Evolutionary conservation across 257 asterid genomes (phyloP).

Genomic region (Nicotiana attenuata): DNA sequence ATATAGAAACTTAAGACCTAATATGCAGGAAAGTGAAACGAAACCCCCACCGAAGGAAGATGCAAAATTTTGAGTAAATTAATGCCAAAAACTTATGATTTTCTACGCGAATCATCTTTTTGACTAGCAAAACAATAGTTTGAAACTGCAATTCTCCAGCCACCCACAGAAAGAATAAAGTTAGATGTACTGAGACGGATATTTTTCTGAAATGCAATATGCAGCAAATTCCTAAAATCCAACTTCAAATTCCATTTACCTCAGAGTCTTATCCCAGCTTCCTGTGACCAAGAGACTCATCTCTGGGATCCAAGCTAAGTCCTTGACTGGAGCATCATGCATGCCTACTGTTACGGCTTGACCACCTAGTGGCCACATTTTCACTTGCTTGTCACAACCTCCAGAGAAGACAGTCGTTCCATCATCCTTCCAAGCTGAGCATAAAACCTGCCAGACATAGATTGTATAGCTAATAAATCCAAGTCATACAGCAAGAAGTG

Average conservation of each 20-base stretch:
- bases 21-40: background rate
- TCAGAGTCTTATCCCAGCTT: conserved; percentile 92
- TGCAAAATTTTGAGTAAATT: background rate
- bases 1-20: background rate
- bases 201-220: background rate
- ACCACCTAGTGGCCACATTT: conserved; percentile 95
- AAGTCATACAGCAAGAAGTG: background rate
- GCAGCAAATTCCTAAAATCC: background rate
- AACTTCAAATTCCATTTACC: conserved; percentile 33
- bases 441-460: conserved; percentile 57
- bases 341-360: conserved; percentile 81
- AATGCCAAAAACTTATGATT: background rate
- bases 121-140: background rate
- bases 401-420: conserved; percentile 96
- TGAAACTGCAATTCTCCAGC: background rate
- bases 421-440: conserved; percentile 97
- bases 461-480: conserved; percentile 1
- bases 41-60: background rate
- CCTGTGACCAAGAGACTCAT: conserved; percentile 83
- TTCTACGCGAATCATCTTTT: background rate
- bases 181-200: background rate
- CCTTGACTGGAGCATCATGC: conserved; percentile 94
- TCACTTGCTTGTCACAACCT: conserved; percentile 97
- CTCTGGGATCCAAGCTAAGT: conserved; percentile 93
- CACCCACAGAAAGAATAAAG: conserved; percentile 7